phyloP scores from a whole-genome alignment of 768 basidiomycete species.

The Austroboletus eburneus region DNA sequence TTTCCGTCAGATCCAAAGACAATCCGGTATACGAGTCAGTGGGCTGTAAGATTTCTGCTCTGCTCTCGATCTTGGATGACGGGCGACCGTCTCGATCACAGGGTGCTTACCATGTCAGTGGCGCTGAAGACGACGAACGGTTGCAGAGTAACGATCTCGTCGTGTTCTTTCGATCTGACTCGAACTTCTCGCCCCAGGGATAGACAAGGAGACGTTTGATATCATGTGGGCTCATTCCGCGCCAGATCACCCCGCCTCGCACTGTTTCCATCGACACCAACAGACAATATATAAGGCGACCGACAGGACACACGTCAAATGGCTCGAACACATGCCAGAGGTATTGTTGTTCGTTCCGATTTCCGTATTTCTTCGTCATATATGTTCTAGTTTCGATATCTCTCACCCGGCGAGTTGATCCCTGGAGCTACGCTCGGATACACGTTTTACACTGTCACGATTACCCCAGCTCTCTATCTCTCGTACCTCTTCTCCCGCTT shows the following conservation, averaged over 20 bases:
- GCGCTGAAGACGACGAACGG: slow-evolving; percentile 40
- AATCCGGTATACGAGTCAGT: slow-evolving; percentile 68
- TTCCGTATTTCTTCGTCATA: background rate
- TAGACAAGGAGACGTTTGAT: slow-evolving; percentile 66
- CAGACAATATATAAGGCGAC: slow-evolving; percentile 54
- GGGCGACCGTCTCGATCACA: slow-evolving; percentile 23
- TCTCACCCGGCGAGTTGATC: slow-evolving; percentile 39
- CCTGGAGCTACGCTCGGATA: slow-evolving; percentile 42
- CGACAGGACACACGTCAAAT: slow-evolving; percentile 21
- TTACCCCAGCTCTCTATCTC: slow-evolving; percentile 60
- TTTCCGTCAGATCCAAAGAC: slow-evolving; percentile 66
- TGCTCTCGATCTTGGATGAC: no score
- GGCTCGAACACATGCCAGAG: slow-evolving; percentile 46
- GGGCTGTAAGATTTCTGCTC: slow-evolving; percentile 52
- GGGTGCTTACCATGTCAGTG: slow-evolving; percentile 74
- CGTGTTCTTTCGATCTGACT: no score
- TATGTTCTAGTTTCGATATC: slow-evolving; percentile 25
- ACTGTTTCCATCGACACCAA: slow-evolving; percentile 54
- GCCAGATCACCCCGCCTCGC: slow-evolving; percentile 44
- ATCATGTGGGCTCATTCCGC: slow-evolving; percentile 66
- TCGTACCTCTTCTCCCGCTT: slow-evolving; percentile 55
- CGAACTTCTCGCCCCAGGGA: slow-evolving; percentile 33
- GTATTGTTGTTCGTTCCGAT: slow-evolving; percentile 26
- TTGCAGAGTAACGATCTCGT: slow-evolving; percentile 41
- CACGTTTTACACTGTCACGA: slow-evolving; percentile 60